Evolutionary conservation across 352 stramenopile genomes (phyloP), one percentile per base, ranked within the genome.

Genomic region (Aphanomyces astaci): DNA sequence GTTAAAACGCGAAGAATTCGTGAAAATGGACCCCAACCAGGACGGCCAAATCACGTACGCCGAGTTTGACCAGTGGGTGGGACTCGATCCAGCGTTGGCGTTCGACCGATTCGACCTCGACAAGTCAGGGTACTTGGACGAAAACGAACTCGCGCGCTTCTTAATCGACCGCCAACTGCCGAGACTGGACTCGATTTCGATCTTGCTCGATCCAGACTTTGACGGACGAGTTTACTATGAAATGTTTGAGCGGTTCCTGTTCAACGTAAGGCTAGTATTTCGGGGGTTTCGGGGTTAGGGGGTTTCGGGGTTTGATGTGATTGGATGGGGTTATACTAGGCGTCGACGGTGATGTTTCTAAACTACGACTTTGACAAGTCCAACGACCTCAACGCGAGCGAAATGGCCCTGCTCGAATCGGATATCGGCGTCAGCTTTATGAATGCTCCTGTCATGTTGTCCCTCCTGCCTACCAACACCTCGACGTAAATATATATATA

Each of bases 51-150:
- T 94, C 68, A 90, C 76, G 0, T 92, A 81, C 55, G 22, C 31
- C 0, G 86, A 94, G 64, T 94, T 94, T 56, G 74, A 82, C 22
- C 51, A 31, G 4, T 94, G 86, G 86, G 39, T 94, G 33, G 83
- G 83, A 0, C 24, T 83, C 11, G 86, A 94, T 63, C 77, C 84
- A 4, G 86, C 86, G 46, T 56, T 94, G n/a, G 62, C 92, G 56
- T 94, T 94, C 62, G 86, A 92, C 48, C 76, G 75, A 36, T 94
- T 90, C 59, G 86, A 94, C 46, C 43, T 92, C 33, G 86, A 94
- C 77, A 94, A 94, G 67, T 91, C 81, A 45, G 86, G 84, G 0
- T 92, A 83, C 46, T 63, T 94, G 40, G 86, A 94, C 60, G 86
- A 94, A 60, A 90, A 90, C 46, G 86, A 94, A 40, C 77, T 94